phyloP scores from a whole-genome alignment of 2,329 filamentous ascomycete genomes.

The Xylaria sp. region DNA sequence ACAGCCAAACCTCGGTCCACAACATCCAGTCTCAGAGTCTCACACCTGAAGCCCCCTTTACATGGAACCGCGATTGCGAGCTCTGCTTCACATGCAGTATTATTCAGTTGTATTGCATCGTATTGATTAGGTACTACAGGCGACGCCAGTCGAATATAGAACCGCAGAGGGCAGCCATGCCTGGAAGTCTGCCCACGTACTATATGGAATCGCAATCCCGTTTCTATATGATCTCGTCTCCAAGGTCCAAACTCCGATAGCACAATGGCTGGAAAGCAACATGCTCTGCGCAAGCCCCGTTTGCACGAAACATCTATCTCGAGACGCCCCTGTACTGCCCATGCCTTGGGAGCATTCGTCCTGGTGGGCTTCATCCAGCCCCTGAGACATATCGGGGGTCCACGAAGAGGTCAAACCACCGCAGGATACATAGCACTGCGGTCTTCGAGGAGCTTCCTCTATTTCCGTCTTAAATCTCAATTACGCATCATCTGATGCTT shows the following conservation, averaged over 20 bases:
- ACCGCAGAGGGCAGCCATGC: background rate
- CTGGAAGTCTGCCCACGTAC: background rate
- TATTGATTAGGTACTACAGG: background rate
- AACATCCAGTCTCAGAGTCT: background rate
- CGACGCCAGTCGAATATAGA: background rate
- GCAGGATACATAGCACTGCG: background rate
- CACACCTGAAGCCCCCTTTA: background rate
- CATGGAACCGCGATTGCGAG: background rate
- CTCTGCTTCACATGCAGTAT: background rate
- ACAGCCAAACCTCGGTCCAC: background rate
- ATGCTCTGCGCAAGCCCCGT: conserved; percentile 1
- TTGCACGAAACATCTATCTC: conserved; percentile 9
- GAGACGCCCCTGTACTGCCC: conserved; percentile 7
- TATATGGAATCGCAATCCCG: background rate
- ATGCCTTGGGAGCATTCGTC: conserved; percentile 1
- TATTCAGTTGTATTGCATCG: background rate
- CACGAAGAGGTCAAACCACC: background rate
- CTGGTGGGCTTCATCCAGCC: conserved; percentile 1
- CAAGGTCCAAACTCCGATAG: conserved; percentile 9
- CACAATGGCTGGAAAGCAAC: conserved; percentile 1
- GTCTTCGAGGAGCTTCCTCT: background rate
- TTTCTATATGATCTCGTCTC: background rate
- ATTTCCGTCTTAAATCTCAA: background rate
- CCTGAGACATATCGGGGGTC: background rate
- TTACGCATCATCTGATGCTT: conserved; percentile 4